Conservation (phyloP, 108 stramenopile species). For the Skeletonema marinoi region DNA sequence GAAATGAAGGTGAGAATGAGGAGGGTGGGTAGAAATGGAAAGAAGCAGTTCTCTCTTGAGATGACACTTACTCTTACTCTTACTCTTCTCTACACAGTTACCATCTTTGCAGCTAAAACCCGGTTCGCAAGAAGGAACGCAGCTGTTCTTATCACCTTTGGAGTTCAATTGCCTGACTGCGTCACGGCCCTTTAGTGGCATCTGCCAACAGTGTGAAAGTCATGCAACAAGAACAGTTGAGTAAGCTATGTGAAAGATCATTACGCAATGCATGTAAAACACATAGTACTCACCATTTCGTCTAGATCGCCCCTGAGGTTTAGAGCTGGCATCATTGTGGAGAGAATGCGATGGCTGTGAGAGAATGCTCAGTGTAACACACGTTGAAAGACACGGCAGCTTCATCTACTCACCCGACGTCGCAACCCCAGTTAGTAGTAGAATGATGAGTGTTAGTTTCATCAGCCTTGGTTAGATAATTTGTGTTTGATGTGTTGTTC, state of each 20-base stretch:
- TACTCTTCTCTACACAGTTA: no score
- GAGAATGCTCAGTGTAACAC: background rate
- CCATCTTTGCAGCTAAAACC: no score
- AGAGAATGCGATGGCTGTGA: background rate
- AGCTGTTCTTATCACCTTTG: no score
- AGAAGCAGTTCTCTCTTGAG: no score
- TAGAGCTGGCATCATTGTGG: background rate
- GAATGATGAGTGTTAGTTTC: background rate
- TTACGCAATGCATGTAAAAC: background rate
- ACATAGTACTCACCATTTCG: background rate
- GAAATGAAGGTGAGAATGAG: slow-evolving; percentile 38
- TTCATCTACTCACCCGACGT: background rate
- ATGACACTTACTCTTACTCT: no score
- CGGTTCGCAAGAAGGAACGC: no score
- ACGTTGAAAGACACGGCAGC: background rate
- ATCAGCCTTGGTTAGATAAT: background rate
- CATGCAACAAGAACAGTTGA: background rate
- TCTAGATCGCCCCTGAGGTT: background rate
- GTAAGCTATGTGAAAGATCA: background rate
- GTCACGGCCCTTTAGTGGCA: background rate
- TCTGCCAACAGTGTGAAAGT: background rate
- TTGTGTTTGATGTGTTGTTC: background rate
- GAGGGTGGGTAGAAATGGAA: no score
- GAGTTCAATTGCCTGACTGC: background rate
- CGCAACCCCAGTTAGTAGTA: background rate